phyloP scores from a whole-genome alignment of 2,329 filamentous ascomycete species.

The Penicillium vulpinum region DNA sequence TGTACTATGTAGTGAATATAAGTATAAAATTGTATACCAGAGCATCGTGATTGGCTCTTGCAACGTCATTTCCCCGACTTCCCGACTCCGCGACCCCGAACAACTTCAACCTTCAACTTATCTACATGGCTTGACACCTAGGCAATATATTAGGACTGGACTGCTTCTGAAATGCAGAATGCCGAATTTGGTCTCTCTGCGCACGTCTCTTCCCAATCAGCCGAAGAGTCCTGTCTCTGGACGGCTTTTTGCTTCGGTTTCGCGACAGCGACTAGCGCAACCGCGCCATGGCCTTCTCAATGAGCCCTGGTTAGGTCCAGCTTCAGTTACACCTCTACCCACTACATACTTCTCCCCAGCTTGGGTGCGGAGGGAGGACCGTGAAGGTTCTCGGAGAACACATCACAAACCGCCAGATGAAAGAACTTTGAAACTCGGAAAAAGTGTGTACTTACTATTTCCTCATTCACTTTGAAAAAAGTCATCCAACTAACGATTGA shows the following conservation, averaged over 20 bases:
- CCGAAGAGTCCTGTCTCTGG: slow-evolving; percentile 11
- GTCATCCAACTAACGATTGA: background rate
- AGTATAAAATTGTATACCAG: background rate
- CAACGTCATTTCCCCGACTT: slow-evolving; percentile 12
- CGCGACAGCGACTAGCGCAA: slow-evolving; percentile 36
- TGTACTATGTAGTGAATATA: background rate
- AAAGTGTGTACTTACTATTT: slow-evolving; percentile 49
- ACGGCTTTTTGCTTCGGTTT: slow-evolving; percentile 31
- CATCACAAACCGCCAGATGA: slow-evolving; percentile 57
- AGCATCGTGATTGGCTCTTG: slow-evolving; percentile 18
- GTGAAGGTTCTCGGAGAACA: slow-evolving; percentile 19
- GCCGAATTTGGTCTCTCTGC: slow-evolving; percentile 28
- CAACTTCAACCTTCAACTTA: slow-evolving; percentile 1
- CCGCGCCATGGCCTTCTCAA: slow-evolving; percentile 37
- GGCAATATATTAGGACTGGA: background rate
- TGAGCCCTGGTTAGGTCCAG: slow-evolving; percentile 37
- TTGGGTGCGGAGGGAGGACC: slow-evolving; percentile 21
- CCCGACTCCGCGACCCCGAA: background rate
- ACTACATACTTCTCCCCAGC: slow-evolving; percentile 30
- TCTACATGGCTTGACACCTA: slow-evolving; percentile 21
- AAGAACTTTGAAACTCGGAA: slow-evolving; percentile 62
- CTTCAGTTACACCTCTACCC: slow-evolving; percentile 15
- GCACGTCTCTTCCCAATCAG: slow-evolving; percentile 10
- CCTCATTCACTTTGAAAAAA: background rate
- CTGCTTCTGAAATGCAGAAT: slow-evolving; percentile 23